Base-by-base conservation (phyloP, 2,329 filamentous ascomycete species). In the Colletotrichum navitas region DNA sequence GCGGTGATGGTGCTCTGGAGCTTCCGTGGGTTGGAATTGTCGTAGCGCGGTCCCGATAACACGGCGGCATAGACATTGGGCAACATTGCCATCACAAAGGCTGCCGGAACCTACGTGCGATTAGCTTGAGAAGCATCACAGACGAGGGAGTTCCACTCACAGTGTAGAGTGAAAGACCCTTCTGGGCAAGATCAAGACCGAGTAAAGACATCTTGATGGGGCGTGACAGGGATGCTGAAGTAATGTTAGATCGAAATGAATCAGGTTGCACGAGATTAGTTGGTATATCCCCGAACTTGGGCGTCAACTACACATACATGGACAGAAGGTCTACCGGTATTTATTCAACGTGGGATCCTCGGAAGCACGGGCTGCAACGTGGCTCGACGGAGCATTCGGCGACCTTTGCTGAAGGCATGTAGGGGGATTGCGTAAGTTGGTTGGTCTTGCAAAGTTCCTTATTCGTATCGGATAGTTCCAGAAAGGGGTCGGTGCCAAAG, bases 21-120 rank as follows among this genome's bases (percentile, higher is more conserved):
- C 34, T 71, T 76, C 41, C 83, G 81, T 14, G 84, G 84, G 74
- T 83, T 78, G 69, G 79, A 78, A 6, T 77, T 73, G 73, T 86
- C 82, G 64, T 80, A 83, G 61, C 77, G 76, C 68, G 77, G 78
- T 54, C 77, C 79, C 2, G 82, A 77, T 11, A 73, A 32, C 36
- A 66, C 16, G 52, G 75, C 63, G 45, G 80, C 79, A 66, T 83
- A 83, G 16, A 73, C 54, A 54, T 84, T 80, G 4, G 84, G 83
- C 26, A 79, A 36, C 55, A 82, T 71, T 63, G 78, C 77, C 29
- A 82, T 70, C 63, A 80, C 12, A 63, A 84, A 80, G 34, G 81
- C 83, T 1, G 75, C 82, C 6, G 84, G 84, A 52, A 86, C 78
- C 84, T 84, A 59, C n/a, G 39, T 12, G 24, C 32, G 18, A 45